Evolutionary conservation across 169 alveolate species (phyloP).

Genomic region (Plasmodium cynomolgi): DNA sequence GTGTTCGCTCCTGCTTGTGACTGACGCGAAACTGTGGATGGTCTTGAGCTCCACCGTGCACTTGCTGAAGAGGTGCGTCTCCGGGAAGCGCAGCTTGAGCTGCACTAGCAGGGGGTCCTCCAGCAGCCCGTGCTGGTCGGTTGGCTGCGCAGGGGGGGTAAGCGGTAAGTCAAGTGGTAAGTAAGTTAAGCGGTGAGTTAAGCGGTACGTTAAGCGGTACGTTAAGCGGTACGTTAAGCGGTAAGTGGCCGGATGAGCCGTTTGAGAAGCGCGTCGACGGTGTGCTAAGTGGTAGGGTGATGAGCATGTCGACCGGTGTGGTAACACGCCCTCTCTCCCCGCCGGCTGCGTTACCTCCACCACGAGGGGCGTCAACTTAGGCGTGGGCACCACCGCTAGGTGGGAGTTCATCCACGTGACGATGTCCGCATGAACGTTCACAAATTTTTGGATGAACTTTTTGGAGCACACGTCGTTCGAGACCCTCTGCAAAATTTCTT

Average conservation of each 20-base stretch:
- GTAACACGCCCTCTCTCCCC: neutral
- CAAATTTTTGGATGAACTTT: conserved; percentile 26
- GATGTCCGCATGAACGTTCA: conserved; percentile 10
- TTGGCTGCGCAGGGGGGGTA: neutral
- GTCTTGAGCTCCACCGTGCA: conserved; percentile 35
- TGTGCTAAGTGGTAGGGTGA: neutral
- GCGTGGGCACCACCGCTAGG: conserved; percentile 6
- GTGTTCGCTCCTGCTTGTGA: conserved; percentile 19
- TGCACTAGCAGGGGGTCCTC: conserved; percentile 25
- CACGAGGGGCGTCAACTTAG: neutral
- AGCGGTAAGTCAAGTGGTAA: neutral
- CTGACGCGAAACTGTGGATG: conserved; percentile 33
- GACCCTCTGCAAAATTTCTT: conserved; percentile 32
- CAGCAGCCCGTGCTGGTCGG: neutral
- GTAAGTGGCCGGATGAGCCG: neutral
- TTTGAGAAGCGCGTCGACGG: neutral
- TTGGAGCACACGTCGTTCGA: conserved; percentile 57
- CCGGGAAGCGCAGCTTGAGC: neutral
- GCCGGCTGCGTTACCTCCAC: conserved; percentile 16
- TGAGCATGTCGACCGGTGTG: too few relatives aligned
- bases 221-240: neutral
- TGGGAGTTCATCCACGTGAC: conserved; percentile 44
- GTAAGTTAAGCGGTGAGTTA: neutral
- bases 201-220: neutral
- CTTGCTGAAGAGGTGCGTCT: conserved; percentile 16